phyloP scores from a whole-genome alignment of 1,284 basidiomycete genomes.

The Cryptococcus sp. region DNA sequence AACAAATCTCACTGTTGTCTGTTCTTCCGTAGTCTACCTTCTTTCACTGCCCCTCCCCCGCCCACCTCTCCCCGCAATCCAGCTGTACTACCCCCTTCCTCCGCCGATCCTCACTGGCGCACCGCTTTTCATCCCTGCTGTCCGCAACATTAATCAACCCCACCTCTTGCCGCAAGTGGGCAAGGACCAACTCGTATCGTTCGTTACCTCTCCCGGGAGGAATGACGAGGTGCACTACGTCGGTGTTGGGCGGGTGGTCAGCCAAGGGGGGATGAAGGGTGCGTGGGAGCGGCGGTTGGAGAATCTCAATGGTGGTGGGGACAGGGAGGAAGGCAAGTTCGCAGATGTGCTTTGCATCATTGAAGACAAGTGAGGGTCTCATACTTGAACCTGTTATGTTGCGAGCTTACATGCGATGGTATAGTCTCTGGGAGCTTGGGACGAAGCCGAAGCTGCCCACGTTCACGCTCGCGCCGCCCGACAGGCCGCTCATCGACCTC shows the following conservation, averaged over 20 bases:
- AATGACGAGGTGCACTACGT: slow-evolving; percentile 35
- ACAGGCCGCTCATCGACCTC: slow-evolving; percentile 20
- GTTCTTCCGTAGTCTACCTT: slow-evolving; percentile 51
- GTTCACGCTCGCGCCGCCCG: slow-evolving; percentile 32
- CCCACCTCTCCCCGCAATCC: slow-evolving; percentile 36
- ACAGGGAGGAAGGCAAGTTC: slow-evolving; percentile 45
- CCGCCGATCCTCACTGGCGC: slow-evolving; percentile 54
- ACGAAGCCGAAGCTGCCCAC: slow-evolving; percentile 27
- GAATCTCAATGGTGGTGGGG: slow-evolving; percentile 24
- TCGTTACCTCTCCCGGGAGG: slow-evolving; percentile 23
- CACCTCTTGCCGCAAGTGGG: slow-evolving; percentile 40
- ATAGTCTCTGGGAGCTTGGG: slow-evolving; percentile 45
- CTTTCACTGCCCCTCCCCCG: slow-evolving; percentile 30
- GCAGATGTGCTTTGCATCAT: slow-evolving; percentile 45
- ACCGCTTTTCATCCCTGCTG: slow-evolving; percentile 47
- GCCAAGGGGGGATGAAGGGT: slow-evolving; percentile 37
- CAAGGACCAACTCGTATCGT: slow-evolving; percentile 37
- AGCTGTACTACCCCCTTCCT: slow-evolving; percentile 44
- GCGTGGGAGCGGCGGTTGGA: slow-evolving; percentile 36
- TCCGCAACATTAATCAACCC: slow-evolving; percentile 39
- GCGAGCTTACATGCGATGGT: background rate
- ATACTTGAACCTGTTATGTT: background rate
- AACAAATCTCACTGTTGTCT: no score
- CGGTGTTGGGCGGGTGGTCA: slow-evolving; percentile 41
- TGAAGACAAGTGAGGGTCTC: slow-evolving; percentile 44